phyloP scores from a whole-genome alignment of 2,329 filamentous ascomycete genomes.

The Talaromyces marneffei region DNA sequence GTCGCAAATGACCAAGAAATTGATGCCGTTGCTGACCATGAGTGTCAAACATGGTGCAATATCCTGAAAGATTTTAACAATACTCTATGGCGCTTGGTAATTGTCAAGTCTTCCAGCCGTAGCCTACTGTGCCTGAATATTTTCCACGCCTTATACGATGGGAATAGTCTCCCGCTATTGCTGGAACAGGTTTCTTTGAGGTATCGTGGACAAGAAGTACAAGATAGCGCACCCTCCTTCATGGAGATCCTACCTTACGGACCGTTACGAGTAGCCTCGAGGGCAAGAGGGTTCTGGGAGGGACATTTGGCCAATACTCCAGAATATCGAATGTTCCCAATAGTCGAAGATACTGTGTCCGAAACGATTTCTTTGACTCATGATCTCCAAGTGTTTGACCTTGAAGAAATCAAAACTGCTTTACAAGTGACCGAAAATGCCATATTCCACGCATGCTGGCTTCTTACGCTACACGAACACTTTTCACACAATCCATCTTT shows the following conservation, averaged over 20 bases:
- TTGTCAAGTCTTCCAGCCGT: constrained; percentile 23
- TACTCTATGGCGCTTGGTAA: constrained; percentile 30
- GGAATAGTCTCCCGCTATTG: constrained; percentile 66
- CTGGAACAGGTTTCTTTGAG: constrained; percentile 52
- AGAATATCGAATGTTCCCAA: constrained; percentile 24
- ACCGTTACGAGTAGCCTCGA: constrained; percentile 51
- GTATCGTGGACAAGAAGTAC: constrained; percentile 39
- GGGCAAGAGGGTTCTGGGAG: constrained; percentile 62
- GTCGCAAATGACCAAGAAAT: constrained; percentile 27
- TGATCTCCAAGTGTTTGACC: constrained; percentile 30
- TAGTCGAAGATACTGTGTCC: constrained; percentile 19
- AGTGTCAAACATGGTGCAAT: constrained; percentile 49
- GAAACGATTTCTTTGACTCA: constrained; percentile 17
- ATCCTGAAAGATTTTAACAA: constrained; percentile 43
- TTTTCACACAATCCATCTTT: constrained; percentile 49
- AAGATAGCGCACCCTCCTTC: constrained; percentile 50
- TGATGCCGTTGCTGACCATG: constrained; percentile 29
- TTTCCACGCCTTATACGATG: constrained; percentile 86
- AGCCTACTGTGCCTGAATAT: constrained; percentile 58
- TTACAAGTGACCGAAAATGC: constrained; percentile 74
- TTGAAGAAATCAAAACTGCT: constrained; percentile 51
- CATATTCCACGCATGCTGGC: constrained; percentile 69
- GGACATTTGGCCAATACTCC: constrained; percentile 44
- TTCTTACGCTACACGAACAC: constrained; percentile 54
- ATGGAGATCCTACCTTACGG: constrained; percentile 63